Percentiles rank a stretch among this genome's conserved stretches.
phyloP scores from a whole-genome alignment of 768 basidiomycete species.

The Pholiota microspora region DNA sequence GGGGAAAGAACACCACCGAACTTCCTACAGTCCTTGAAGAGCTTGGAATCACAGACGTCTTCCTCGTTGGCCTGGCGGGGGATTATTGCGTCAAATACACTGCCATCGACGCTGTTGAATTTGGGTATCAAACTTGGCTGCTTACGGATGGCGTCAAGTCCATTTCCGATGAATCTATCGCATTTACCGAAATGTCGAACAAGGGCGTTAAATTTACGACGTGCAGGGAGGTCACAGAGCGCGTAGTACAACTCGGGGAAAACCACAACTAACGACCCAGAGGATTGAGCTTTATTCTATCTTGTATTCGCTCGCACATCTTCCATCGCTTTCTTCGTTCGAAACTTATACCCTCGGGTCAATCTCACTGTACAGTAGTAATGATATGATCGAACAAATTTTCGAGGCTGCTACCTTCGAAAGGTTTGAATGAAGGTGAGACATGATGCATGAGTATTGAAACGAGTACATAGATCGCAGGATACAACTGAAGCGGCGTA shows the following conservation, averaged over 20 bases:
- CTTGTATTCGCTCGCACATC: too few relatives aligned
- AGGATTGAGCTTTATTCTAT: too few relatives aligned
- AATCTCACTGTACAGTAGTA: too few relatives aligned
- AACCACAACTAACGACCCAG: background rate
- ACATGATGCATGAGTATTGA: too few relatives aligned
- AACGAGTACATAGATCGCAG: too few relatives aligned
- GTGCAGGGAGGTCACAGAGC: constrained; percentile 19
- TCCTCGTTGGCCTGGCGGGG: constrained; percentile 67
- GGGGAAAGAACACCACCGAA: constrained; percentile 44
- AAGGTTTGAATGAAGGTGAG: too few relatives aligned
- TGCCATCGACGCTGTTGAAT: constrained; percentile 51
- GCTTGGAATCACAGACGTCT: constrained; percentile 52
- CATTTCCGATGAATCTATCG: constrained; percentile 34
- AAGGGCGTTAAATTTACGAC: constrained; percentile 29
- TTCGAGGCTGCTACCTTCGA: too few relatives aligned
- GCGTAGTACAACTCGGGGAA: background rate
- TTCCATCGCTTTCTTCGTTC: too few relatives aligned
- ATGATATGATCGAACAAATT: too few relatives aligned
- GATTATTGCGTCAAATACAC: constrained; percentile 75
- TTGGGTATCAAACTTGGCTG: constrained; percentile 49
- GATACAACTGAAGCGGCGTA: too few relatives aligned
- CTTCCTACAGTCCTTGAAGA: constrained; percentile 42
- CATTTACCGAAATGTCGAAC: constrained; percentile 28
- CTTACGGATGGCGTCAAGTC: constrained; percentile 47
- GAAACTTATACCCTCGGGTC: too few relatives aligned